Conservation (phyloP, 179 eudicot species). For the Spinacia oleracea region DNA sequence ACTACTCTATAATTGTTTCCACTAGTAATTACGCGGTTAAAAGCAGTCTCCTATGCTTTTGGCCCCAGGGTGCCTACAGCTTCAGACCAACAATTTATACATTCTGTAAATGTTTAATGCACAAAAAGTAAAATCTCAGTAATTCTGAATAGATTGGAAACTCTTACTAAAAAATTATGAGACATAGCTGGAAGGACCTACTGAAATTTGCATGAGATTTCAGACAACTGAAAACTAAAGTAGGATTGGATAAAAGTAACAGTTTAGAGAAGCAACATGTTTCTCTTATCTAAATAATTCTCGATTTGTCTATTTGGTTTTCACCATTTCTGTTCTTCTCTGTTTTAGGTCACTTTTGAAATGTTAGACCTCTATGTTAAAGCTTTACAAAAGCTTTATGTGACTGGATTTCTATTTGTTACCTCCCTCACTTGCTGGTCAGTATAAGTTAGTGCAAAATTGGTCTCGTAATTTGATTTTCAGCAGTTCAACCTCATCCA, state of each 20-base stretch:
- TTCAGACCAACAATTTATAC: neutral
- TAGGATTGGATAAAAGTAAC: neutral
- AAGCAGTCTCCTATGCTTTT: slow-evolving; percentile 1
- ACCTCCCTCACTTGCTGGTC: neutral
- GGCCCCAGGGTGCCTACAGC: slow-evolving; percentile 1
- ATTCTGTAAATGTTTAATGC: neutral
- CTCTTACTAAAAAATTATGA: neutral
- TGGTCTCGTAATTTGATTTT: neutral
- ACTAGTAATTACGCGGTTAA: neutral
- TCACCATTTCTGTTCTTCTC: neutral
- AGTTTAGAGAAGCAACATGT: neutral
- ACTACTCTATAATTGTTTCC: slow-evolving; percentile 1
- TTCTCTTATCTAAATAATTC: neutral
- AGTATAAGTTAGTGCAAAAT: neutral
- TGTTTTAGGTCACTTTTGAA: neutral
- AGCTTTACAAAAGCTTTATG: neutral
- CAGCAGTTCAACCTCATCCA: no score
- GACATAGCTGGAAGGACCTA: neutral
- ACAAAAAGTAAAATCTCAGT: no score
- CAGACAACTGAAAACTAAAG: neutral
- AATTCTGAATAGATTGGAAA: neutral
- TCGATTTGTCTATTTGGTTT: neutral
- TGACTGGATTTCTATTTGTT: neutral
- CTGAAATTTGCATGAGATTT: neutral
- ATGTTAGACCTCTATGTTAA: neutral